A percentile compares a stretch with the other conserved stretches of the same genome.
Conservation (phyloP, 176 grass and related monocot species). For the Hyparrhenia diplandra region DNA sequence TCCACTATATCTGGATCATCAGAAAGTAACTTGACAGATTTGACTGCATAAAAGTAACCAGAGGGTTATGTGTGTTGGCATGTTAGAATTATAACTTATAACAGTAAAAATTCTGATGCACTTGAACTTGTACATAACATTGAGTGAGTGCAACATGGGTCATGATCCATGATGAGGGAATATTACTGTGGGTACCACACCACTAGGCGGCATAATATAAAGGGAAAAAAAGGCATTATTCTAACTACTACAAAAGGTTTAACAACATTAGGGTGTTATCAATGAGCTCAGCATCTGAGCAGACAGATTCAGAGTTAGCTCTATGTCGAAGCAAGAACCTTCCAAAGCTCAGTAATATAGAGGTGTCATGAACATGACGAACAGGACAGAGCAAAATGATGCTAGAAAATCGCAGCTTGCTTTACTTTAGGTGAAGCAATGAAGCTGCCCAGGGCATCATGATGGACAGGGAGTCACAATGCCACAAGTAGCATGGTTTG, state of each 20-base stretch:
- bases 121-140: not conserved
- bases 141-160: not conserved
- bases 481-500: not conserved
- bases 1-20: constrained; percentile 26
- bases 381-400: not conserved
- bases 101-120: not conserved
- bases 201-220: not conserved
- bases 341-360: not conserved
- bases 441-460: not conserved
- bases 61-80: not conserved
- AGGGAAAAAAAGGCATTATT: not conserved
- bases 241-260: not conserved
- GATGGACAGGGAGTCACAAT: not conserved
- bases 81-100: too few relatives aligned
- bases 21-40: not conserved
- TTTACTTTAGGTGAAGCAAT: not conserved
- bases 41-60: constrained; percentile 3
- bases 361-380: not conserved
- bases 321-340: not conserved
- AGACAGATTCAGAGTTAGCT: not conserved
- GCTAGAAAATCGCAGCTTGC: not conserved
- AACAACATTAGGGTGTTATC: not conserved
- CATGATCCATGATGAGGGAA: not conserved
- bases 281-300: not conserved
- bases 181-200: not conserved